phyloP scores from a whole-genome alignment of 2,329 filamentous ascomycete genomes.

The Exserohilum turcica region DNA sequence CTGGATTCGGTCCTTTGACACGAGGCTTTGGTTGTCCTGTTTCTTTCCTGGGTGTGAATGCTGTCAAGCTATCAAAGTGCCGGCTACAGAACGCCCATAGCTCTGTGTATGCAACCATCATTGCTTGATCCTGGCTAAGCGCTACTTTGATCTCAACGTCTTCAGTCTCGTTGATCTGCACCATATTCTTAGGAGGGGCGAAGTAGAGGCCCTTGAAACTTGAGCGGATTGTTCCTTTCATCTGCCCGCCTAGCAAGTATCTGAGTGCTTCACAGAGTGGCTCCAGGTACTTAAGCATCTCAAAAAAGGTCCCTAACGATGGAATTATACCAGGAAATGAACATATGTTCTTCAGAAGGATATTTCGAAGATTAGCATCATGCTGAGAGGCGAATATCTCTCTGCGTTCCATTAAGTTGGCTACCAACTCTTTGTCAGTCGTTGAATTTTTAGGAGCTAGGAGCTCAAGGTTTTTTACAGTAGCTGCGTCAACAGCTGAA shows the following conservation, averaged over 20 bases:
- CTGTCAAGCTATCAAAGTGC: constrained; percentile 17
- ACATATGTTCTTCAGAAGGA: constrained; percentile 15
- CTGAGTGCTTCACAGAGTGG: constrained; percentile 17
- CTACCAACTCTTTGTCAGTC: constrained; percentile 9
- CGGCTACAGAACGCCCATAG: constrained; percentile 17
- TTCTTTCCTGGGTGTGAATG: constrained; percentile 16
- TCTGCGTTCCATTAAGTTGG: constrained; percentile 7
- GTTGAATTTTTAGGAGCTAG: constrained; percentile 13
- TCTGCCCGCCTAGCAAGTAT: constrained; percentile 13
- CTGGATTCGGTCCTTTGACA: constrained; percentile 17
- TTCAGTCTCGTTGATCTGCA: constrained; percentile 13
- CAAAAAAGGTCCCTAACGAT: constrained; percentile 20
- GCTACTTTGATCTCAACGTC: constrained; percentile 7
- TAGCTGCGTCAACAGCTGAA: constrained; percentile 11
- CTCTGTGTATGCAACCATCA: constrained; percentile 15
- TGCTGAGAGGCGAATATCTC: constrained; percentile 13
- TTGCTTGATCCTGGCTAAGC: constrained; percentile 1
- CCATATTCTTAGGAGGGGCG: constrained; percentile 5
- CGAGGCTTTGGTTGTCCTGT: constrained; percentile 9
- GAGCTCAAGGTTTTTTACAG: constrained; percentile 13
- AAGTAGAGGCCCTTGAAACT: constrained; percentile 16
- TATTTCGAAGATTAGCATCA: background rate
- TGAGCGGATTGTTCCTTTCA: constrained; percentile 15
- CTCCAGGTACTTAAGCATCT: constrained; percentile 24
- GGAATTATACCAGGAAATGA: constrained; percentile 10